Evolutionary conservation across 2,329 filamentous ascomycete species (phyloP).

Genomic region (Orbilia quercus): DNA sequence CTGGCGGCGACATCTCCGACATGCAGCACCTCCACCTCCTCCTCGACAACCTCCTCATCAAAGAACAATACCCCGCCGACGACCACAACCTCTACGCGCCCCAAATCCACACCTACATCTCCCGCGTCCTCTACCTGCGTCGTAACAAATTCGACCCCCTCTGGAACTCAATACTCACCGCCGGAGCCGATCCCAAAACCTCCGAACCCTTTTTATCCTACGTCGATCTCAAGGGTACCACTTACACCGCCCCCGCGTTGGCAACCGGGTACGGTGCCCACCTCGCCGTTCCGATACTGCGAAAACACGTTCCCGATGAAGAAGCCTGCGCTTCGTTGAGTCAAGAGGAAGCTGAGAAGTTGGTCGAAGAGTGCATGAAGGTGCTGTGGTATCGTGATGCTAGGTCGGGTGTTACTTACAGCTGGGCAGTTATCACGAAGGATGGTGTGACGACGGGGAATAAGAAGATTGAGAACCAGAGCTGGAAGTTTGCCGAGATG

Average conservation of each 20-base stretch:
- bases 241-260: slow-evolving; percentile 85
- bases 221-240: slow-evolving; percentile 91
- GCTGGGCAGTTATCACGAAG: slow-evolving; percentile 87
- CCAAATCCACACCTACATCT: slow-evolving; percentile 95
- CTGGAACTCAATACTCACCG: slow-evolving; percentile 95
- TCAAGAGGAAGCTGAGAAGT: slow-evolving; percentile 80
- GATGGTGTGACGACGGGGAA: slow-evolving; percentile 86
- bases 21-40: slow-evolving; percentile 84
- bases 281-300: slow-evolving; percentile 90
- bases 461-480: slow-evolving; percentile 92
- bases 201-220: slow-evolving; percentile 77
- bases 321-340: slow-evolving; percentile 76
- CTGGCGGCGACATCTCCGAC: slow-evolving; percentile 96
- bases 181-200: slow-evolving; percentile 75
- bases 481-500: slow-evolving; percentile 91
- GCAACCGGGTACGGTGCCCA: slow-evolving; percentile 94
- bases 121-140: slow-evolving; percentile 94
- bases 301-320: slow-evolving; percentile 85
- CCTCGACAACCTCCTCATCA: slow-evolving; percentile 83
- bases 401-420: slow-evolving; percentile 89
- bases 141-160: slow-evolving; percentile 95
- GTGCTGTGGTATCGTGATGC: slow-evolving; percentile 97
- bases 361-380: slow-evolving; percentile 96
- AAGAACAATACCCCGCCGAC: slow-evolving; percentile 80
- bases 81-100: slow-evolving; percentile 77